Conservation (phyloP, 371 early-diverging fungal species). For the Syncephalastrum contaminatum region DNA sequence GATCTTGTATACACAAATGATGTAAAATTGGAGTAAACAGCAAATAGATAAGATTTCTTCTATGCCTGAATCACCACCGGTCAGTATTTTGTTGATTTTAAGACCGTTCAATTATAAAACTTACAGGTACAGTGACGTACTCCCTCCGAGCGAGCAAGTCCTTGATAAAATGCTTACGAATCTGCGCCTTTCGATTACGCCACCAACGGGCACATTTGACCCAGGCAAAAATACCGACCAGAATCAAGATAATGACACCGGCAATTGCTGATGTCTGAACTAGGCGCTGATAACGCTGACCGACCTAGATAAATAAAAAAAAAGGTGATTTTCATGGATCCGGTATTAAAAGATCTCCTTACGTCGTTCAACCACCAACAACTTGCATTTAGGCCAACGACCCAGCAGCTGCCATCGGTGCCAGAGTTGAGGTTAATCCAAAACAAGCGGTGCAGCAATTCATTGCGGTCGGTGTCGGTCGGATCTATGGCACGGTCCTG, state of each 20-base stretch:
- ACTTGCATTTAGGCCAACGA: constrained; percentile 25
- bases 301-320: constrained; percentile 4
- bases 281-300: constrained; percentile 16
- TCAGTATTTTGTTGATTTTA: no score
- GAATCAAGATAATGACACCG: constrained; percentile 38
- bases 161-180: constrained; percentile 33
- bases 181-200: constrained; percentile 30
- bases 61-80: no score
- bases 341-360: no score
- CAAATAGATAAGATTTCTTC: no score
- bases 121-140: constrained; percentile 47
- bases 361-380: constrained; percentile 43
- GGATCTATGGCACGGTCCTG: not conserved
- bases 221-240: constrained; percentile 39
- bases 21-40: no score
- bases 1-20: no score
- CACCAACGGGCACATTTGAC: constrained; percentile 41
- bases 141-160: constrained; percentile 33
- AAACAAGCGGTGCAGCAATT: constrained; percentile 18
- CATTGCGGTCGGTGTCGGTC: not conserved
- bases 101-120: not conserved
- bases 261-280: constrained; percentile 34
- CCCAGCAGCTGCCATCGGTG: constrained; percentile 31
- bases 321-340: not conserved
- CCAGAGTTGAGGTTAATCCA: constrained; percentile 43